phyloP scores from a whole-genome alignment of 2,329 filamentous ascomycete species.

The Xylariaceae sp. region DNA sequence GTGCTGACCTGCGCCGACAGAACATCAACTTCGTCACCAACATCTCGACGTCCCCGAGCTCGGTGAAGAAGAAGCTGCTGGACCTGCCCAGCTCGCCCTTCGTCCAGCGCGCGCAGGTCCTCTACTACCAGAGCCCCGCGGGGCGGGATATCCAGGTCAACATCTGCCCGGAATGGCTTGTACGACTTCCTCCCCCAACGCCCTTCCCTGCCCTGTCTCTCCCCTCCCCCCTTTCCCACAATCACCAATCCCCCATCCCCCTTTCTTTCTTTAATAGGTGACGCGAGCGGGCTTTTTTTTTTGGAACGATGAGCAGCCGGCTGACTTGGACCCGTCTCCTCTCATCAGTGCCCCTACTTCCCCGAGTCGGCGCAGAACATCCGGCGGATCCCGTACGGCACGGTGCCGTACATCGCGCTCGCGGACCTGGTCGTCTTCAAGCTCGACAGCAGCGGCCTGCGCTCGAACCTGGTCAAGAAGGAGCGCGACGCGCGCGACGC shows the following conservation, averaged over 20 bases:
- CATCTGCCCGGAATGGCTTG: slow-evolving; percentile 17
- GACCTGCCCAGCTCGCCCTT: slow-evolving; percentile 17
- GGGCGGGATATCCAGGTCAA: slow-evolving; percentile 16
- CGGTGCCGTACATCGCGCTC: slow-evolving; percentile 18
- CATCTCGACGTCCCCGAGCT: slow-evolving; percentile 13
- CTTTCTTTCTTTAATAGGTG: too few relatives aligned
- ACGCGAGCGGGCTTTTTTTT: too few relatives aligned
- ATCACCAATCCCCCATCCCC: not conserved
- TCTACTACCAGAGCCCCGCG: slow-evolving; percentile 14
- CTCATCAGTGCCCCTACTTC: slow-evolving; percentile 14
- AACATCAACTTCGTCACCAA: slow-evolving; percentile 21
- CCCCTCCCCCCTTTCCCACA: not conserved
- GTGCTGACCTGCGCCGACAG: slow-evolving; percentile 6
- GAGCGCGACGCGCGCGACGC: slow-evolving; percentile 18
- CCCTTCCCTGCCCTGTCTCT: not conserved
- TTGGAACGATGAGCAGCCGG: too few relatives aligned
- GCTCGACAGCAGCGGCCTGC: slow-evolving; percentile 14
- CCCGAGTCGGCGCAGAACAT: slow-evolving; percentile 13
- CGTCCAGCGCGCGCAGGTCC: slow-evolving; percentile 8
- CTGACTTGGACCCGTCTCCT: slow-evolving; percentile 1
- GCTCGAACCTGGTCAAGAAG: slow-evolving; percentile 13
- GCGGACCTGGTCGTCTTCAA: slow-evolving; percentile 19
- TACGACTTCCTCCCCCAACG: too few relatives aligned
- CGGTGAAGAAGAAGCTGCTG: slow-evolving; percentile 15
- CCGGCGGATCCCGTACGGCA: slow-evolving; percentile 12